Evolutionary conservation across 108 stramenopile genomes (phyloP), one percentile per base, ranked within the genome.

Genomic region (Discostella stelligeroides): DNA sequence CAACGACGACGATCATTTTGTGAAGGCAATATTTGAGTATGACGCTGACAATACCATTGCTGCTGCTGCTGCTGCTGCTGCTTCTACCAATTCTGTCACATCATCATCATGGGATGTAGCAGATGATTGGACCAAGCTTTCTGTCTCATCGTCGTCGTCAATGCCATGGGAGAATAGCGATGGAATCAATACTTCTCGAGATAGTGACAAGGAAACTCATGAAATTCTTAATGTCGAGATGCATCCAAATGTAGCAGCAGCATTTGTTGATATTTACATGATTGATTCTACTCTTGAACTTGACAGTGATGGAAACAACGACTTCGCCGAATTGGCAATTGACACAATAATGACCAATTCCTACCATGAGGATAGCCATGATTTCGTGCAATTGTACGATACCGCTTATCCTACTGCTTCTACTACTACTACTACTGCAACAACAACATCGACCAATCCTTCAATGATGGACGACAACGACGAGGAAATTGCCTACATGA

Each of bases 401-500:
- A 79, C 68, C n/a, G n/a, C n/a, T n/a, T n/a, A n/a, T n/a, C n/a
- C n/a, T 29, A 18, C 46, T 21, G 21, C 70, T 11, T 24, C 60
- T 17, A n/a, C 9, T 7, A 12, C 40, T 34, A 39, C 15, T 4
- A 21, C 2, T 29, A 41, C 7, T 18, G 58, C 48, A 3, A 17
- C 23, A 23, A 34, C 21, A 46, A 40, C 37, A 72, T 71, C 29
- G 70, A 83, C 42, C 3, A 28, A 54, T 14, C n/a, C n/a, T n/a
- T 23, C 5, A 18, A 7, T 17, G 53, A 23, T 25, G 53, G 28
- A 30, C 15, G 70, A 66, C 67, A n/a, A n/a, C n/a, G 88, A 73
- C 27, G 56, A 74, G 10, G 92, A 92, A 64, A 88, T 94, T 28
- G 73, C 85, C 1, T 76, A 84, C 79, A 68, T 90, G 56, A 77